Evolutionary conservation across 2,329 filamentous ascomycete genomes (phyloP).

Genomic region (Neoscytalidium dimidiatum): DNA sequence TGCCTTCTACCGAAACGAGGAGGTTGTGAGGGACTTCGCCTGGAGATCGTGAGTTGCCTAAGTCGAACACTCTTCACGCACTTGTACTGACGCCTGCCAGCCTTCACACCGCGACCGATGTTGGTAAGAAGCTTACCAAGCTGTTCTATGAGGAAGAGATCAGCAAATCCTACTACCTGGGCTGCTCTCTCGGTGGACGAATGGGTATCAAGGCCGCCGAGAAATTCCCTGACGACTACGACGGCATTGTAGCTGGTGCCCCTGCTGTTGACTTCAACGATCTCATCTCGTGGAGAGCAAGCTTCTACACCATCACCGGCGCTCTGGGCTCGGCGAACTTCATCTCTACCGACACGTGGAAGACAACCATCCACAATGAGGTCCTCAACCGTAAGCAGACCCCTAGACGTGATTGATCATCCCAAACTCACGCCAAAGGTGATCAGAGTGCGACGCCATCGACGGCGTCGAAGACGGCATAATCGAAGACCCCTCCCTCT

Average conservation of each 20-base stretch:
- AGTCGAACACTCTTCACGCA: background rate
- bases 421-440: background rate
- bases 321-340: slow-evolving; percentile 36
- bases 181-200: slow-evolving; percentile 39
- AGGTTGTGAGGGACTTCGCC: slow-evolving; percentile 51
- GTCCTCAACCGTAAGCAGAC: slow-evolving; percentile 38
- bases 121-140: slow-evolving; percentile 45
- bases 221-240: slow-evolving; percentile 38
- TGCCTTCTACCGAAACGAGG: slow-evolving; percentile 46
- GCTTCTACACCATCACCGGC: slow-evolving; percentile 35
- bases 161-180: slow-evolving; percentile 43
- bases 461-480: slow-evolving; percentile 53
- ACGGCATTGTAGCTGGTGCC: slow-evolving; percentile 39
- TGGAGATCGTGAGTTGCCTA: slow-evolving; percentile 38
- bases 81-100: background rate
- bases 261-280: slow-evolving; percentile 37
- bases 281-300: slow-evolving; percentile 34
- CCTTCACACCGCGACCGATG: slow-evolving; percentile 41
- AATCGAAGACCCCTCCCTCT: slow-evolving; percentile 48
- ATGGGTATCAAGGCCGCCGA: slow-evolving; percentile 43
- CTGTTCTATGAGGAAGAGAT: slow-evolving; percentile 42
- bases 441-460: slow-evolving; percentile 49
- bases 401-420: too few species aligned
- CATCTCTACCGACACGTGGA: slow-evolving; percentile 38
- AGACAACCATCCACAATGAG: slow-evolving; percentile 46